Base-by-base conservation (phyloP, 371 early-diverging fungal genomes). In the Mucor mucedo region DNA sequence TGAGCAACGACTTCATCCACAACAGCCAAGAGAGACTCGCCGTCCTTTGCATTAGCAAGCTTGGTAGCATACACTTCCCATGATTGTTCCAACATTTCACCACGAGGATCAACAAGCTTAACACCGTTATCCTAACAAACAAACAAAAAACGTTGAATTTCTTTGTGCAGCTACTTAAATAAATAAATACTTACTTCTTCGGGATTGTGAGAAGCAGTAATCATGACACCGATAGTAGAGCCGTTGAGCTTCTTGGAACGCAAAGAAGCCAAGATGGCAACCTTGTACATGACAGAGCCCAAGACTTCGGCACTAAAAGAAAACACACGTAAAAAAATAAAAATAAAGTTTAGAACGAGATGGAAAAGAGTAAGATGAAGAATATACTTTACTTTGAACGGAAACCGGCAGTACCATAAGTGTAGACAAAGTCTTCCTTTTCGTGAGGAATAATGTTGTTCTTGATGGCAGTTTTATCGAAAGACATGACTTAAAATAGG, bases 171-270 rank as follows among this genome's bases (percentile, higher is more conserved):
- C 13, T 50, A 11, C 28, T n/a, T n/a, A n/a, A n/a, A 11, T 9
- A 28, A 30, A 30, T 30, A 16, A 47, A n/a, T 38, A 9, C 55
- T 70, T 80, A 93, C 95, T 68, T 85, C 83, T 65, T 86, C 96
- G 57, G 97, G 95, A 79, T 99, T 99, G 83, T 99, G 99, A 40
- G 97, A 97, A 44, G 99, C 99, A 52, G 99, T 99, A 62, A 99
- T 88, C 98, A 99, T 98, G 45, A 97, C 90, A 65, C 99, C 99
- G 63, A 99, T 95, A 60, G 84, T 84, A 65, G 92, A 86, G 47
- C 98, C 95, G 57, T 87, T 79, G 55, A 94, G 83, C 69, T 87
- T 89, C 69, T 93, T 90, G 16, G 97, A 96, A 57, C 99, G 90
- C 52, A 99, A 81, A 28, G 89, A 88, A 14, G 98, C 98, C 63